Base-by-base conservation (phyloP, 345 rosid species). In the Salix viminalis region DNA sequence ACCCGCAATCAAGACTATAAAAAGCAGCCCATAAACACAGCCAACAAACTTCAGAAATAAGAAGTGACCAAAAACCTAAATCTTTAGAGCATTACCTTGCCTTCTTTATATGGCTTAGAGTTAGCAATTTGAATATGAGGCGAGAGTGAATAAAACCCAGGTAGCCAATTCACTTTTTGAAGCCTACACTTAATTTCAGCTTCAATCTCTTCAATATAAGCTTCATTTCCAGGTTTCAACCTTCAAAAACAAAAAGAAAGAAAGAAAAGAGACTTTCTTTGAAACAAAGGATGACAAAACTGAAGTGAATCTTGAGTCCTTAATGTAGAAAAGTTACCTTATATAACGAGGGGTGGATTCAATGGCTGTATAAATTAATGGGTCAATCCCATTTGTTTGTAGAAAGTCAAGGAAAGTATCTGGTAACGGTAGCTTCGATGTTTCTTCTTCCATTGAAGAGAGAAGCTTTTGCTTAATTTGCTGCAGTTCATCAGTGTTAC, bases 301-400 rank as follows among this genome's bases (percentile, higher is more conserved):
- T 44, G 16, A 46, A 13, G 50, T 14, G 14, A 13, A 46, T 18
- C 5, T 46, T 46, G 50, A 46, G 50, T 46, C 50, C 13, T 46
- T 46, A 4, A 46, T 46, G 36, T 65, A 28, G 13, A 16, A 19
- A 70, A 28, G 13, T 70, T 77, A 90, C 97, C 99, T 88, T 75
- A 93, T 78, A 67, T 93, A 93, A 32, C 98, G 98, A 79, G 97
- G 99, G 56, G 82, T 74, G n/a, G 91, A 79, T 76, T 88, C 87
- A 50, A 70, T 77, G 21, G 84, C 70, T 21, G 83, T 61, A 54
- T 96, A 96, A 72, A 96, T 88, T 10, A 91, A 88, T 72, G 95
- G 92, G 82, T 94, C 95, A 67, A 94, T 65, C 32, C 86, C 91
- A 77, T 92, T 92, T 36, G 73, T 87, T 76, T 81, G 50, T 4